Conservation (phyloP, 495 filamentous ascomycete genomes). For the Aspergillus panamensis region DNA sequence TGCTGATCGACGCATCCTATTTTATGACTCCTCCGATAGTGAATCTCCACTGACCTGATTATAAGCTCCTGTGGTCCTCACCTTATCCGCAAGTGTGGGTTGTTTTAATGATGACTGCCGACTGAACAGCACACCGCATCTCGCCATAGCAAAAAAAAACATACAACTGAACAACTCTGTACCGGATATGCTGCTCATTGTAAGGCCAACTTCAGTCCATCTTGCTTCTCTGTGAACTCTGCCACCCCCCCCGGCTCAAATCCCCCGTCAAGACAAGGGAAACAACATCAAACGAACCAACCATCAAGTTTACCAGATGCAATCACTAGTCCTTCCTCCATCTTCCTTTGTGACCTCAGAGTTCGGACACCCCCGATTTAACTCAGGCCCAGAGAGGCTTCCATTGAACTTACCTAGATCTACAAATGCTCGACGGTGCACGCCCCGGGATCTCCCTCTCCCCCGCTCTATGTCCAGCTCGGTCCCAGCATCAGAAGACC, state of each 20-base stretch:
- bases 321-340: constrained; percentile 48
- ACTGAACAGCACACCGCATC: constrained; percentile 25
- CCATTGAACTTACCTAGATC: constrained; percentile 67
- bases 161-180: constrained; percentile 13
- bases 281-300: not conserved
- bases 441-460: constrained; percentile 62
- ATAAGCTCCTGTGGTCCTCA: constrained; percentile 38
- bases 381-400: constrained; percentile 60
- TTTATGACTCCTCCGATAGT: constrained; percentile 48
- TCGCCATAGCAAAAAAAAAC: not conserved
- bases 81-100: constrained; percentile 17
- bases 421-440: constrained; percentile 63
- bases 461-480: constrained; percentile 86
- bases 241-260: not conserved
- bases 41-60: constrained; percentile 33
- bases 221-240: constrained; percentile 28
- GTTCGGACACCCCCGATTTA: constrained; percentile 42
- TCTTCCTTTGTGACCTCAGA: constrained; percentile 41
- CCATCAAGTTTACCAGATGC: constrained; percentile 35
- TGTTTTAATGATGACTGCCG: constrained; percentile 30
- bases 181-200: constrained; percentile 37
- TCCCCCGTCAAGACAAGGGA: constrained; percentile 15
- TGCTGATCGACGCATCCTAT: constrained; percentile 43
- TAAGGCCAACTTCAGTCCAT: constrained; percentile 19
- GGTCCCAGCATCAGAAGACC: constrained; percentile 54